phyloP scores from a whole-genome alignment of 805 yeast species.

The Metschnikowia corniflorae region DNA sequence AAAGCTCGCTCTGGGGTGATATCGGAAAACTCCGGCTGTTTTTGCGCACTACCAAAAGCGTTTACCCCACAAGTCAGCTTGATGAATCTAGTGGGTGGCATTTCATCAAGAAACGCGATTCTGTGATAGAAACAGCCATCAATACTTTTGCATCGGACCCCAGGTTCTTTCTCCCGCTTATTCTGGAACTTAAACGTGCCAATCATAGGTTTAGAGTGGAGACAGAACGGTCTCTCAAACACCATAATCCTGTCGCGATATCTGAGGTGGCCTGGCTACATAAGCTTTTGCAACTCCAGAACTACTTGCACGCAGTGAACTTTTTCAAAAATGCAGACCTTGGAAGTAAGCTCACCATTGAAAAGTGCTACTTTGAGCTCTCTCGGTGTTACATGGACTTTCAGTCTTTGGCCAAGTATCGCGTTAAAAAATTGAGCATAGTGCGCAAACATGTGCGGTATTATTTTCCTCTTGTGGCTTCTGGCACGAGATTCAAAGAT shows the following conservation, averaged over 20 bases:
- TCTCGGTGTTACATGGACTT: conserved; percentile 16
- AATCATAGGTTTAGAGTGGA: neutral
- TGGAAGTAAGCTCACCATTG: conserved; percentile 5
- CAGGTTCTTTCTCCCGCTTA: conserved; percentile 5
- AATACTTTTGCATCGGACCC: conserved; percentile 3
- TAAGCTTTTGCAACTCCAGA: conserved; percentile 13
- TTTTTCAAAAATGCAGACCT: conserved; percentile 6
- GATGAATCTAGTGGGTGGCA: neutral
- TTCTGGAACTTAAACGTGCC: conserved; percentile 1
- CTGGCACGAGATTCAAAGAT: conserved; percentile 2
- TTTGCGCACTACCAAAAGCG: neutral
- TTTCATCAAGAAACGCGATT: neutral
- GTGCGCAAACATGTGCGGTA: conserved; percentile 5
- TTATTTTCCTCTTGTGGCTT: conserved; percentile 7
- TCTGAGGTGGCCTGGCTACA: conserved; percentile 12
- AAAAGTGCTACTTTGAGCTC: conserved; percentile 14
- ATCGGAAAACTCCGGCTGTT: conserved; percentile 1
- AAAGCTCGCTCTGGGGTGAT: neutral
- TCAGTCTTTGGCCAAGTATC: conserved; percentile 5
- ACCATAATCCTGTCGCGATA: neutral
- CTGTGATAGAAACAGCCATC: conserved; percentile 1
- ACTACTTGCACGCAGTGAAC: conserved; percentile 7
- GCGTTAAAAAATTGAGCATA: conserved; percentile 3
- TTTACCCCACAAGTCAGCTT: conserved; percentile 1
- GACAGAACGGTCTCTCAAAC: neutral